Base-by-base conservation (phyloP, 352 stramenopile species). In the Phytophthora boehmeriae region DNA sequence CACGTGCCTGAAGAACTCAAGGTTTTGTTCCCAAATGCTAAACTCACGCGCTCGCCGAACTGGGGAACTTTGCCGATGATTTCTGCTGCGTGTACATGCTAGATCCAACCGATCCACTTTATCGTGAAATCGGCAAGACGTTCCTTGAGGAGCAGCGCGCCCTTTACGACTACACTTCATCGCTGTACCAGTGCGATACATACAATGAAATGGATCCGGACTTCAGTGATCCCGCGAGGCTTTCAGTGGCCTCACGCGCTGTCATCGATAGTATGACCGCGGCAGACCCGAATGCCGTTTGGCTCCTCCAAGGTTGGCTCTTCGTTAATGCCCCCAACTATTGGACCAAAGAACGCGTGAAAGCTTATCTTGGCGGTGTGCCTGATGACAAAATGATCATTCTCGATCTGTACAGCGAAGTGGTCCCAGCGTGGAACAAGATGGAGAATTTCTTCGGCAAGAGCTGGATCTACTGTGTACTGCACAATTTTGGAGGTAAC, bases 1-100 rank as follows among this genome's bases (percentile, higher is more conserved):
- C 90, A 97, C 51, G 88, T 97, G 20, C 90, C 92, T 0, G 75
- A 93, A 63, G 88, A 95, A 49, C 59, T 98, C 36, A 80, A 87
- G 50, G 22, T 62, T 17, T 64, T 88, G 8, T 95, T 87, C 63
- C 76, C 88, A 1, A 65, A 86, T 13, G 79, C 88, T 14, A 93
- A 91, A 57, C 95, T 96, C 62, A 74, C 78, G 36, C 76, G 86
- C 13, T 93, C 85, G 16, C 83, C 86, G 11, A 89, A 92, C 63
- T 94, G 86, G 86, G 80, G 80, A 42, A 75, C 51, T 92, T 92
- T 64, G 80, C 83, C 8, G 84, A 92, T 8, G 82, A 89, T 49
- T 95, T 89, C 35, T 91, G 84, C 56, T 93, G 84, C 48, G 84
- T 93, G 35, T 93, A 91, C 65, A 84, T 92, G 84, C 71, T 96